Conservation (phyloP, 768 basidiomycete species). For the Russula emetica region DNA sequence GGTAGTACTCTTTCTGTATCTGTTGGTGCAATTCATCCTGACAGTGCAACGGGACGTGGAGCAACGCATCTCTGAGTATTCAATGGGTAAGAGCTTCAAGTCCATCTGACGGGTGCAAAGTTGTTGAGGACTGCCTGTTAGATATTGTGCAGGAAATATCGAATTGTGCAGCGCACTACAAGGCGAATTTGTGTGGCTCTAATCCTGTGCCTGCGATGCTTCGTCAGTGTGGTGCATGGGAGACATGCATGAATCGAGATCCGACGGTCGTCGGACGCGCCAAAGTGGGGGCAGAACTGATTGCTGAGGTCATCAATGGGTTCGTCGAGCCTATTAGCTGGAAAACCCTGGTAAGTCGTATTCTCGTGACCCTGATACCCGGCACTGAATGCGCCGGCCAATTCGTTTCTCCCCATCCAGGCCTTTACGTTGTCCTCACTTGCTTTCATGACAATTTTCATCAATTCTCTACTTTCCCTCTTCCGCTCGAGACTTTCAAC, state of each 20-base stretch:
- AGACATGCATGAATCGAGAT: conserved; percentile 93
- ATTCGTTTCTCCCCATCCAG: conserved; percentile 35
- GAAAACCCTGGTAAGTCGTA: conserved; percentile 81
- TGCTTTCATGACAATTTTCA: conserved; percentile 71
- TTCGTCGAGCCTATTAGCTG: conserved; percentile 98
- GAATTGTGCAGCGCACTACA: conserved; percentile 75
- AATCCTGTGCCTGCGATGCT: conserved; percentile 85
- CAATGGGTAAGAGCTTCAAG: conserved; percentile 58
- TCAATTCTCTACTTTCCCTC: conserved; percentile 73
- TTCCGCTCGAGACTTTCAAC: conserved; percentile 63
- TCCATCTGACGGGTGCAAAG: conserved; percentile 13
- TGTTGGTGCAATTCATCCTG: conserved; percentile 79
- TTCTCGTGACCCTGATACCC: conserved; percentile 9
- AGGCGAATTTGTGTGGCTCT: conserved; percentile 73
- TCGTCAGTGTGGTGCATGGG: conserved; percentile 83
- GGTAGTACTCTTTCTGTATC: conserved; percentile 76
- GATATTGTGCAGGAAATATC: conserved; percentile 93
- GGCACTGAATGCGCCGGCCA: background rate
- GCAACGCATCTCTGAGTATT: conserved; percentile 81
- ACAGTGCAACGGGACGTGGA: conserved; percentile 90
- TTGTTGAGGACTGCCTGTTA: conserved; percentile 31
- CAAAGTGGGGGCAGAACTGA: conserved; percentile 86
- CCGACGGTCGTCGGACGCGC: conserved; percentile 85
- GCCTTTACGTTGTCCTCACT: conserved; percentile 71
- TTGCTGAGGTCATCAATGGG: conserved; percentile 93